Evolutionary conservation across 2,329 filamentous ascomycete genomes (phyloP).

Genomic region (Beauveria caledonica): DNA sequence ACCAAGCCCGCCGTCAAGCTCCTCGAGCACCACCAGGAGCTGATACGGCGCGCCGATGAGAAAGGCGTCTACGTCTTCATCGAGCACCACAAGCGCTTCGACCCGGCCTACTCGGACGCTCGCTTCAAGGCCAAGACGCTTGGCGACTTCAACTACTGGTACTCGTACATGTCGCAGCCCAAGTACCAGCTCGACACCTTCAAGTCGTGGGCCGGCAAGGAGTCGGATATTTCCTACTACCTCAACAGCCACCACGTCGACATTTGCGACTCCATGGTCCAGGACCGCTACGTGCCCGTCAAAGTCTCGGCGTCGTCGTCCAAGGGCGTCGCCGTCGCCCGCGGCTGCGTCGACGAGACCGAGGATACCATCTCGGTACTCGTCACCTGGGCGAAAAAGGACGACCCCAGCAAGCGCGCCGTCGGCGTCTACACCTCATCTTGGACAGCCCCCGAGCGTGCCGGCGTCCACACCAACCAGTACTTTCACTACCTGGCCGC

Average conservation of each 20-base stretch:
- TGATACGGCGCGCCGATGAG: constrained; percentile 63
- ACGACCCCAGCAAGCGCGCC: constrained; percentile 60
- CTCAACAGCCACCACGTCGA: constrained; percentile 93
- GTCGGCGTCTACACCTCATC: constrained; percentile 89
- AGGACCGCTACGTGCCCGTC: constrained; percentile 60
- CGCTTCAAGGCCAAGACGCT: constrained; percentile 65
- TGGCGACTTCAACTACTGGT: constrained; percentile 97
- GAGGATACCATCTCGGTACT: constrained; percentile 91
- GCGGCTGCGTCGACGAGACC: constrained; percentile 73
- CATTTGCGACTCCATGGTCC: constrained; percentile 86
- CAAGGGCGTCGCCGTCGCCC: constrained; percentile 65
- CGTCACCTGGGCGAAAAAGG: constrained; percentile 76
- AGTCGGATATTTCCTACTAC: constrained; percentile 93
- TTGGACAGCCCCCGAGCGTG: constrained; percentile 88
- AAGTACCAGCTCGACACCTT: constrained; percentile 91
- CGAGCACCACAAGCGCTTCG: constrained; percentile 95
- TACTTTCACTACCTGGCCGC: constrained; percentile 92
- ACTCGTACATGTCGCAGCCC: constrained; percentile 91
- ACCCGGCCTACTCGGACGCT: constrained; percentile 87
- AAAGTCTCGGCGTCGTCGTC: constrained; percentile 72
- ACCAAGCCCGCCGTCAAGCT: constrained; percentile 90
- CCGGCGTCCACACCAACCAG: constrained; percentile 93
- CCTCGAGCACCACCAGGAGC: constrained; percentile 67
- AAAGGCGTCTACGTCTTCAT: constrained; percentile 83
- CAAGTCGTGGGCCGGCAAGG: constrained; percentile 86